Percentiles rank a stretch among this genome's conserved stretches.
Evolutionary conservation across 176 grass and related monocot genomes (phyloP).

Genomic region (Leersia perrieri): DNA sequence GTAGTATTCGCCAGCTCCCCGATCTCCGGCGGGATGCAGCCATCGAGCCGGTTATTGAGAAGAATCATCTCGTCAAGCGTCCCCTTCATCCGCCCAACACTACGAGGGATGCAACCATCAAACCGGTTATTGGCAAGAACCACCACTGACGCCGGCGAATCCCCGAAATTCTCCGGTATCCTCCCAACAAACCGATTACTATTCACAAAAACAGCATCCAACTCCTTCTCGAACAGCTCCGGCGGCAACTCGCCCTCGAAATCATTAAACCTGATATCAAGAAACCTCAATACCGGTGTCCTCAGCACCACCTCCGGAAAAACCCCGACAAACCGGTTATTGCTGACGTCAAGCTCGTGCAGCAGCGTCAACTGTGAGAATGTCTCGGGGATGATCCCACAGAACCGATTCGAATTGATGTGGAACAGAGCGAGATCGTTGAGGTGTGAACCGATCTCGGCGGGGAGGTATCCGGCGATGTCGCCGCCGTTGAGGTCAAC

Average conservation of each 20-base stretch:
- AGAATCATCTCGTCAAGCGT: conserved; percentile 70
- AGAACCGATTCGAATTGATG: conserved; percentile 83
- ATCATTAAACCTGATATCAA: conserved; percentile 75
- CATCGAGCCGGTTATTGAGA: conserved; percentile 51
- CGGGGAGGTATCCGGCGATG: conserved; percentile 70
- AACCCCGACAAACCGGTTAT: conserved; percentile 75
- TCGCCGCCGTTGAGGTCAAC: conserved; percentile 78
- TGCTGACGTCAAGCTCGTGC: conserved; percentile 79
- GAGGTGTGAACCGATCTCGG: conserved; percentile 60
- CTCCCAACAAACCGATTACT: conserved; percentile 53
- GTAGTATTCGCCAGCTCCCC: conserved; percentile 35
- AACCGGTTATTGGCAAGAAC: conserved; percentile 73
- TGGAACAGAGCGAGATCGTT: conserved; percentile 65
- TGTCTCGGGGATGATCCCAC: conserved; percentile 65
- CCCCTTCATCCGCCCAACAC: conserved; percentile 49
- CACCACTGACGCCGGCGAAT: conserved; percentile 53
- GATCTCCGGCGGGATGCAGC: conserved; percentile 60
- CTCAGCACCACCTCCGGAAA: conserved; percentile 51
- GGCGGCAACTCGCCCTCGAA: conserved; percentile 59
- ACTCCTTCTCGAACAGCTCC: conserved; percentile 52
- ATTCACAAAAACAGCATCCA: conserved; percentile 80
- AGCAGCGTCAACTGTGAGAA: conserved; percentile 50
- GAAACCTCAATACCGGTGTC: conserved; percentile 54
- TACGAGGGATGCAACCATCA: conserved; percentile 61
- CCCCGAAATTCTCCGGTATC: conserved; percentile 57